phyloP scores from a whole-genome alignment of 208 protist genomes.

The Zelonia costaricensis region DNA sequence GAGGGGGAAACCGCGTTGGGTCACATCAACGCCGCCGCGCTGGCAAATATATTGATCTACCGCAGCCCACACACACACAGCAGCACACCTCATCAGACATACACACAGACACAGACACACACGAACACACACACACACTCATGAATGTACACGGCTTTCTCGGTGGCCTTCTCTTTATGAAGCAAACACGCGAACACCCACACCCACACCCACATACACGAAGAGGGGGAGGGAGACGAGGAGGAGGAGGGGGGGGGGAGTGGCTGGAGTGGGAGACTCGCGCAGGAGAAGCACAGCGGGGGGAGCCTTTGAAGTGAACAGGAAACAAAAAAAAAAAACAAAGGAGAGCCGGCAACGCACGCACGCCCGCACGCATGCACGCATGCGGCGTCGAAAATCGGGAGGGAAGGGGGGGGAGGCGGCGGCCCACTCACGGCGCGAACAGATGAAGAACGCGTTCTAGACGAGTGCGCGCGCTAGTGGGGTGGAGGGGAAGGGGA shows the following conservation, averaged over 20 bases:
- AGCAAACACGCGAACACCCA: neutral
- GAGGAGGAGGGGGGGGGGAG: neutral
- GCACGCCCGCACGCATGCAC: too few species aligned
- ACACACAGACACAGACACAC: conserved; percentile 4
- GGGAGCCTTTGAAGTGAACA: too few species aligned
- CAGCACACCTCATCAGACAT: neutral
- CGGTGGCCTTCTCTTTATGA: neutral
- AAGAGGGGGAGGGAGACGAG: neutral
- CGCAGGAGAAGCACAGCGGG: neutral
- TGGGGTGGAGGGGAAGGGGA: too few species aligned
- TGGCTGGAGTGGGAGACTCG: neutral
- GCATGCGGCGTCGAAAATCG: too few species aligned
- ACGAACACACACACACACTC: neutral
- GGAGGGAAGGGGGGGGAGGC: too few species aligned
- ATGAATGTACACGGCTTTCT: neutral
- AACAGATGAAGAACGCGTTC: too few species aligned
- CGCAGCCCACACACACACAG: neutral
- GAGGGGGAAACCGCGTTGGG: too few species aligned
- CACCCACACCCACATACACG: neutral
- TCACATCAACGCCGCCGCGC: too few species aligned
- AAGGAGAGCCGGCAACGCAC: too few species aligned
- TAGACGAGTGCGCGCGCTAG: too few species aligned
- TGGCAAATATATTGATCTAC: neutral
- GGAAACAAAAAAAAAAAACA: too few species aligned
- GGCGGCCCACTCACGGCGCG: too few species aligned